Percentiles rank a stretch among this genome's conserved stretches.
Conservation (phyloP, 768 basidiomycete genomes). For the Calocybe gangraenosa region DNA sequence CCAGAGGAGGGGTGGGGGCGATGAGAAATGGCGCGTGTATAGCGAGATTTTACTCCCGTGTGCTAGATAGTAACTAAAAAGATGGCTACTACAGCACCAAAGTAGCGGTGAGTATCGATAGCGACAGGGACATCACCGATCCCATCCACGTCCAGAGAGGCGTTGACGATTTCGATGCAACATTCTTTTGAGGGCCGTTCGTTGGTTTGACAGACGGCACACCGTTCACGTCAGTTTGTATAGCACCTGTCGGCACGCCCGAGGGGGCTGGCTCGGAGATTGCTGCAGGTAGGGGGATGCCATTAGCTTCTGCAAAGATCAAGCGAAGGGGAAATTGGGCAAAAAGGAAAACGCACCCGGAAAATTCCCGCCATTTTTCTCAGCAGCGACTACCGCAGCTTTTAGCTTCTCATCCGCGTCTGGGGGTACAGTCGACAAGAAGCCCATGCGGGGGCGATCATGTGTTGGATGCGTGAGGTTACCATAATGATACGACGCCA, state of each 20-base stretch:
- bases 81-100: too few relatives aligned
- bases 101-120: too few relatives aligned
- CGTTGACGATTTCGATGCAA: not conserved
- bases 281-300: not conserved
- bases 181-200: not conserved
- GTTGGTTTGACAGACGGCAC: conserved; percentile 19
- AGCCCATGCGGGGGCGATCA: conserved; percentile 66
- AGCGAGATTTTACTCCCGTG: too few relatives aligned
- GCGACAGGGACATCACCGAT: too few relatives aligned
- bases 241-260: conserved; percentile 22
- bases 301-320: not conserved
- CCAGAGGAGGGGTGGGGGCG: too few relatives aligned
- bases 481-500: conserved; percentile 69
- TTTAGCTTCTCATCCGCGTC: conserved; percentile 40
- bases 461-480: conserved; percentile 63
- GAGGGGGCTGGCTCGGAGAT: conserved; percentile 36
- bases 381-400: conserved; percentile 24
- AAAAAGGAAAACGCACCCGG: conserved; percentile 23
- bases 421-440: conserved; percentile 64
- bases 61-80: too few relatives aligned
- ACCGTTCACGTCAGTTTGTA: conserved; percentile 20
- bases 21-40: too few relatives aligned
- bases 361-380: conserved; percentile 27
- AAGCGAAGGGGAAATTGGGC: too few relatives aligned
- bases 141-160: not conserved